Conservation (phyloP, 805 yeast species). For the Kluyveromyces nonfermentans region DNA sequence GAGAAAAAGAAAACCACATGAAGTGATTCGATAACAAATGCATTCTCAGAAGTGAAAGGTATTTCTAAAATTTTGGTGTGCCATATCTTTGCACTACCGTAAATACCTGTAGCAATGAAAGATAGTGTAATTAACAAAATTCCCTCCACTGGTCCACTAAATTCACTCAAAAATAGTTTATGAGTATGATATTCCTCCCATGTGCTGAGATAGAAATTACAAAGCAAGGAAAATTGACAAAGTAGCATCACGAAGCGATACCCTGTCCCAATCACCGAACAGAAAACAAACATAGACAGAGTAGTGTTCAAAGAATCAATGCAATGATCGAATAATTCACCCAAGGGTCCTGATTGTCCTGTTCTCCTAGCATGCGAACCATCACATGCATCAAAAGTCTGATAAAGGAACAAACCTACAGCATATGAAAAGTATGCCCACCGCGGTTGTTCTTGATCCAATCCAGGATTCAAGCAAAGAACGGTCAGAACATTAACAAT, state of each 20-base stretch:
- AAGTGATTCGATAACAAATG: constrained; percentile 32
- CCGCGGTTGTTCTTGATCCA: constrained; percentile 49
- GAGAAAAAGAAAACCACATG: constrained; percentile 50
- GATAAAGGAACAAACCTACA: constrained; percentile 77
- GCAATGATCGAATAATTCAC: constrained; percentile 91
- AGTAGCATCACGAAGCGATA: constrained; percentile 50
- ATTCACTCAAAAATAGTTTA: constrained; percentile 60
- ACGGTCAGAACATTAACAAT: constrained; percentile 53
- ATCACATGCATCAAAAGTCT: constrained; percentile 93
- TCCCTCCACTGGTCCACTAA: constrained; percentile 96
- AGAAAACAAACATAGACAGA: constrained; percentile 62
- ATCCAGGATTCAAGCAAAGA: constrained; percentile 62
- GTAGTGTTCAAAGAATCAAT: constrained; percentile 70
- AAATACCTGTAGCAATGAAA: constrained; percentile 52
- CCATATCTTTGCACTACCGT: constrained; percentile 64
- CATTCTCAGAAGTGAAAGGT: constrained; percentile 9
- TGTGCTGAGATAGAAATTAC: constrained; percentile 80
- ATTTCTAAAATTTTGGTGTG: constrained; percentile 33
- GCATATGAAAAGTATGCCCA: constrained; percentile 78
- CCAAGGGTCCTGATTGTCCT: constrained; percentile 90
- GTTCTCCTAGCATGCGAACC: constrained; percentile 93
- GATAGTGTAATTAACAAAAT: constrained; percentile 51
- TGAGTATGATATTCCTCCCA: constrained; percentile 97
- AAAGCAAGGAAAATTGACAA: constrained; percentile 63
- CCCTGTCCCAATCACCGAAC: constrained; percentile 71